Base-by-base conservation (phyloP, 2,329 filamentous ascomycete species). In the Pseudogymnoascus sp. region DNA sequence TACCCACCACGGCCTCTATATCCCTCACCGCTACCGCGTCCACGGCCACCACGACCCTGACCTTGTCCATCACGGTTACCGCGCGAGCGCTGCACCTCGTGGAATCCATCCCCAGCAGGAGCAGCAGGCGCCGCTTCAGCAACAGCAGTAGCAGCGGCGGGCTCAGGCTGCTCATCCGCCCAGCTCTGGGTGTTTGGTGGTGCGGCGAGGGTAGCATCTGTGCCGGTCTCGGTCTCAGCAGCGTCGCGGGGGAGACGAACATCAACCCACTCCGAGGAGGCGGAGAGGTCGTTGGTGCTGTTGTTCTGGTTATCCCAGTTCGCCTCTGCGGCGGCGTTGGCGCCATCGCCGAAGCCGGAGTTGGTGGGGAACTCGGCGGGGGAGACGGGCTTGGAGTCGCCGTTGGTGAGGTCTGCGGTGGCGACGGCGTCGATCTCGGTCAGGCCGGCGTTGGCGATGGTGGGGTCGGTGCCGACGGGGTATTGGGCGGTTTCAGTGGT, bases 121-220 rank as follows among this genome's bases (percentile, higher is more conserved):
- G 25, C 74, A 35, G 74, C 69, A 20, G 71, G 60, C 57, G 74
- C 63, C 18, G 69, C 65, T 47, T 71, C 62, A 59, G 66, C 64
- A 20, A 73, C 62, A 70, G 78, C 75, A 30, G 57, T 61, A 39
- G 30, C 30, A 28, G 73, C 66, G 37, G 72, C 72, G 61, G 72
- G 73, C 63, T 85, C 83, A 15, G 87, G 83, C 67, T 89, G 83
- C 63, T 94, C 89, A 69, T 96, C 91, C 25, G 90, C 90, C 90
- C 90, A 95, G 68, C 86, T 91, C 70, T 88, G 85, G 39, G 79
- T 80, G 68, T 82, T 81, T 30, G 79, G 78, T 68, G 80, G 80
- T 60, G 75, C 71, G 38, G 76, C 73, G 7, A 77, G 76, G 6
- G 83, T 84, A 25, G 84, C 83, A 53, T 80, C 75, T 41, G 84